Base-by-base conservation (phyloP, 2,329 filamentous ascomycete genomes). In the Phaeoacremonium minimum region DNA sequence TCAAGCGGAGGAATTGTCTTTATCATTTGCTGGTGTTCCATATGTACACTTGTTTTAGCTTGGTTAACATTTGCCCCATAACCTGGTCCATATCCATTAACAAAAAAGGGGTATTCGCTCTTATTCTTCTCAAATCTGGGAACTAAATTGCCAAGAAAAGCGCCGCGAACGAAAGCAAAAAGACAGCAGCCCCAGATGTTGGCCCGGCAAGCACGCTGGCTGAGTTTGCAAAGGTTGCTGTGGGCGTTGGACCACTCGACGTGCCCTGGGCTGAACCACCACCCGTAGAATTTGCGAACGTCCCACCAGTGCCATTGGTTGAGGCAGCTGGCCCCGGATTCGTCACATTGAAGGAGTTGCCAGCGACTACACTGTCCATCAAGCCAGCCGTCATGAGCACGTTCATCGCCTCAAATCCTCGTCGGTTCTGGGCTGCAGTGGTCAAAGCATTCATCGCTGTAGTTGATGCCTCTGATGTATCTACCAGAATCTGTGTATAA, bases 401-500 rank as follows among this genome's bases (percentile, higher is more conserved):
- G 28, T 45, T 37, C 38, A 42, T 33, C 3, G 55, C 47, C 38
- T 60, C 47, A 41, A 66, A 65, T 33, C 55, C 58, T 18, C 48
- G 44, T 17, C 54, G 48, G 13, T 44, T 54, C 33, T 35, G 26
- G 4, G 60, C 56, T 4, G 61, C 59, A 13, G 36, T 41, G 15
- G 43, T 44, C 30, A 63, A 49, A 14, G 42, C 47, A 20, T 44
- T 37, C 16, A 57, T 47, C 12, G 49, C 48, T 7, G 46, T 41
- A 36, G 46, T 36, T 32, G 44, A 38, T 36, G 52, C 46, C 14
- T 35, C 38, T 26, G 51, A 60, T 22, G 59, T 63, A 50, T 66
- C 61, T 36, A 66, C 52, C 7, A 64, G 52, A n/a, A 66, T 39
- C 42, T 63, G 54, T 8, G 56, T 56, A 49, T 65, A 65, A n/a